Evolutionary conservation across 495 filamentous ascomycete genomes (phyloP).

Genomic region (Annulohypoxylon moriforme): DNA sequence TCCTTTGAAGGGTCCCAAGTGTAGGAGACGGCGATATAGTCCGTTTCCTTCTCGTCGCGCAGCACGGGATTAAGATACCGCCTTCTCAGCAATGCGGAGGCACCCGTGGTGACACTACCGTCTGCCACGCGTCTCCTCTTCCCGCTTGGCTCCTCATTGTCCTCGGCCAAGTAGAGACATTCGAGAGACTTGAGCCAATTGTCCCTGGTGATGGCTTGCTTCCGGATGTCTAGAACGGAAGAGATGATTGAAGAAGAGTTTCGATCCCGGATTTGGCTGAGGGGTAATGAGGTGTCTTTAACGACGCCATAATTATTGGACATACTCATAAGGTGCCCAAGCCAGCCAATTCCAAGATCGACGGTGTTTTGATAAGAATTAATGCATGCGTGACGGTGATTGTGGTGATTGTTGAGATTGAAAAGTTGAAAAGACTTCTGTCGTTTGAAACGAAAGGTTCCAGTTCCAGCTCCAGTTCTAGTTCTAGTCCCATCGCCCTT

Average conservation of each 20-base stretch:
- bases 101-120: slow-evolving; percentile 33
- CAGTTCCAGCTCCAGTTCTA: no score
- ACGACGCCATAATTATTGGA: slow-evolving; percentile 44
- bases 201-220: slow-evolving; percentile 35
- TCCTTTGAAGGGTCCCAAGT: slow-evolving; percentile 46
- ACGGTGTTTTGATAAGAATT: slow-evolving; percentile 4
- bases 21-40: slow-evolving; percentile 50
- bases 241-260: slow-evolving; percentile 35
- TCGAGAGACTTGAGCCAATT: slow-evolving; percentile 47
- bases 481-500: background rate
- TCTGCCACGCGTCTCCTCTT: slow-evolving; percentile 44
- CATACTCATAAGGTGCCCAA: slow-evolving; percentile 38
- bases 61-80: slow-evolving; percentile 37
- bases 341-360: slow-evolving; percentile 12
- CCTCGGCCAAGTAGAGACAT: slow-evolving; percentile 41
- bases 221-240: slow-evolving; percentile 44
- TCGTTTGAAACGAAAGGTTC: background rate
- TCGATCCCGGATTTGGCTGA: slow-evolving; percentile 44
- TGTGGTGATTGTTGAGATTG: background rate
- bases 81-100: slow-evolving; percentile 36
- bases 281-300: slow-evolving; percentile 46
- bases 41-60: slow-evolving; percentile 22
- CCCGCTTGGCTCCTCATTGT: slow-evolving; percentile 39
- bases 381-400: background rate
- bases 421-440: slow-evolving; percentile 21